phyloP scores from a whole-genome alignment of 257 asterid genomes.

The Solanum peruvianum region DNA sequence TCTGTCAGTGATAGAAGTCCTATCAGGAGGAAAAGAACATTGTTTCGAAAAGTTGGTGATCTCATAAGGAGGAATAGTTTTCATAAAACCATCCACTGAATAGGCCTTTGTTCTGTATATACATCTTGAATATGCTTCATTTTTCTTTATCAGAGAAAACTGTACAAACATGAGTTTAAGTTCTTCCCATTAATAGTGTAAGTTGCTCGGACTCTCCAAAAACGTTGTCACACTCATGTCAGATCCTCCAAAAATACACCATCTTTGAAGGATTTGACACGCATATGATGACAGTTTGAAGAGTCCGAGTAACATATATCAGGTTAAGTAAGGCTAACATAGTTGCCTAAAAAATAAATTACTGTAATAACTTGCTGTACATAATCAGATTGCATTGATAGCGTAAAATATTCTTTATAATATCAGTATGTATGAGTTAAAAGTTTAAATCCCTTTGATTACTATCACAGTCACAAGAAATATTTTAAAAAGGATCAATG shows the following conservation, averaged over 20 bases:
- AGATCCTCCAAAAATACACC: no score
- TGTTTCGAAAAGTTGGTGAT: constrained; percentile 63
- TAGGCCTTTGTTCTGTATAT: background rate
- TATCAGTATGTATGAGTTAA: no score
- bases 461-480: no score
- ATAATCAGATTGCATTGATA: background rate
- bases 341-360: background rate
- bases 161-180: background rate
- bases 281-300: background rate
- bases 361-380: background rate
- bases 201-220: background rate
- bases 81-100: constrained; percentile 13
- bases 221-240: no score
- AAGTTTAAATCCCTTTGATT: no score
- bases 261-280: background rate
- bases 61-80: constrained; percentile 34
- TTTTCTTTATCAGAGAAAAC: background rate
- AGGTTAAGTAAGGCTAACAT: background rate
- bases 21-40: constrained; percentile 21
- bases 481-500: no score
- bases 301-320: background rate
- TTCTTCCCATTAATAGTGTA: background rate
- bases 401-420: background rate
- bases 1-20: constrained; percentile 22
- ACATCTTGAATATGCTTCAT: background rate